Evolutionary conservation across 2,329 filamentous ascomycete species (phyloP), one percentile per base, ranked within the genome.

Genomic region (Ascochyta fabae): DNA sequence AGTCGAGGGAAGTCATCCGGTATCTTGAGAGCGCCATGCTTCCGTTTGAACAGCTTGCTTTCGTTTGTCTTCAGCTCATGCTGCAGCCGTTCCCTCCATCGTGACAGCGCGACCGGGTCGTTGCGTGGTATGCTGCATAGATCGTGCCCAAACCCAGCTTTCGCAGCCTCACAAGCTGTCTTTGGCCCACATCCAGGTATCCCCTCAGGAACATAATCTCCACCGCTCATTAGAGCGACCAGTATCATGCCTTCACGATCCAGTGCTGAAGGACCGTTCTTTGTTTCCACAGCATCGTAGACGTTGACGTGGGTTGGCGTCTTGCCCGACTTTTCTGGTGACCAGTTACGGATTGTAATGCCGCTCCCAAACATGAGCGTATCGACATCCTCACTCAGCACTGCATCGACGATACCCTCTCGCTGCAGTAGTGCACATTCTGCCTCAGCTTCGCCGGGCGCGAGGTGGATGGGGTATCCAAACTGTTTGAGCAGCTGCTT

Each of bases 341-440:
- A 90, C 88, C 91, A 97, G 67, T 92, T 94, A 46, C 92, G 84
- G 38, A 97, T 78, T 0, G 90, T 94, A 34, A 86, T 78, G 0
- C 85, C 87, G 60, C 92, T 95, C 1, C 95, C 95, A 77, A 98
- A 98, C 94, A 98, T 98, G 67, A 98, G 85, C 2, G 94, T 95
- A 72, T 99, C 95, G 39, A 97, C 92, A 79, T 99, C 95, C 73
- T 99, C 93, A 73, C 91, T 97, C 66, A 99, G 81, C 1, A 98
- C 95, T 0, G 91, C 94, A 74, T 99, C 95, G 1, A 75, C 73
- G 15, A 75, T 74, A 48, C 92, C 92, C 41, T 88, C 84, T 56
- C 84, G 83, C 70, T 99, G 93, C 3, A 99, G 77, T 15, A 95
- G 78, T 0, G 95, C 95, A 64, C 95, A 99, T 77, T 99, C 95